Base-by-base conservation (phyloP, 306 rosid species). In the Neltuma alba region DNA sequence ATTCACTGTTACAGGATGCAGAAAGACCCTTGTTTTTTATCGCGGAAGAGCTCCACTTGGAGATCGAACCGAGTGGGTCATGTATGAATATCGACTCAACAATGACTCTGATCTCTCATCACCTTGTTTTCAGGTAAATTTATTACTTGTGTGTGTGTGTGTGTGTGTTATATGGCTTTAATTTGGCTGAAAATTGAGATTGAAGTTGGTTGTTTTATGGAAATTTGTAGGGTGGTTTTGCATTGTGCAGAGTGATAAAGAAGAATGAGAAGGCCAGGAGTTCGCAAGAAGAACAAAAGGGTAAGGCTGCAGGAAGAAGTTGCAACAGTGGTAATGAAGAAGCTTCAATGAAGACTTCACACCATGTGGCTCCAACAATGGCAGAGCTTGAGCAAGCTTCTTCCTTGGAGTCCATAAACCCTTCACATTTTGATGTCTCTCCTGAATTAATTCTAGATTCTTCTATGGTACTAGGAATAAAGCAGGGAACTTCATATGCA, bases 1-100 rank as follows among this genome's bases (percentile, higher is more conserved):
- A 28, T 78, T 91, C 37, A 38, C 76, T 52, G 90, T 88, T 42
- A 87, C 79, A 4, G 97, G 92, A 28, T 84, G 84, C 70, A 85
- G 97, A 45, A 94, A 94, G 87, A 92, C 97, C 54, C 89, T 94
- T 34, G 98, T 94, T 79, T 94, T 94, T 82, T 92, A 94, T 73
- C 81, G 90, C 16, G 99, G 97, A 31, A 93, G 95, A 50, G 99
- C 99, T 1, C 99, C 97, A 40, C 81, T 86, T 47, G 97, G 97
- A 0, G 89, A 94, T 75, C 86, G 97, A 83, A 92, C 94, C 13
- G 90, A 90, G 11, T 94, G 97, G 97, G 68, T 94, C 77, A 94
- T 92, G 97, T 95, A 92, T n/a, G 99, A 94, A 82, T 94, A 94
- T 86, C 95, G 94, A 76, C 89, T 91, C 48, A 81, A 70, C 5